Base-by-base conservation (phyloP, 805 yeast species). In the Kuraishia borneana region DNA sequence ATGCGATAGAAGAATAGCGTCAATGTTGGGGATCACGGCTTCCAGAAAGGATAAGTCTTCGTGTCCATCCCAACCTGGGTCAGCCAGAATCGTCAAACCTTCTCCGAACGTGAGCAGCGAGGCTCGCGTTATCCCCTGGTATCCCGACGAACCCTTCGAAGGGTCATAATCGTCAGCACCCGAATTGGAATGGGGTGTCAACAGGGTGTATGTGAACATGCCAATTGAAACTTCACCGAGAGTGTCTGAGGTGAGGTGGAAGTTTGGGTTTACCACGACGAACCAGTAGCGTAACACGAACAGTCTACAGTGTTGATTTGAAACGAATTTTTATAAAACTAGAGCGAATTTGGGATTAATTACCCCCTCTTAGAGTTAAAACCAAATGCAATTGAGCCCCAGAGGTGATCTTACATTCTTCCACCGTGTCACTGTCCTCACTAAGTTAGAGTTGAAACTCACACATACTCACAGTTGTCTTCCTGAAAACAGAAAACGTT, bases 351-450 rank as follows among this genome's bases (percentile, higher is more conserved):
- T n/a, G n/a, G n/a, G n/a, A n/a, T 21, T 34, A 51, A 32, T 37
- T 36, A 13, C 97, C 97, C 2, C 98, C 98, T 57, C 97, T 77
- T 35, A 89, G 71, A 2, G 97, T 89, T 46, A 89, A 63, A 13
- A 92, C 97, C 48, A 89, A 67, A 59, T 89, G 96, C 46, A 89
- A 64, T 34, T 85, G 84, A 29, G 89, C 72, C 9, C 96, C 97
- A 2, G 94, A 82, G 36, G 65, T 74, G 26, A 89, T 69, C n/a
- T 83, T 83, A 40, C 83, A 79, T 35, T 68, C 73, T 32, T 65
- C 73, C 5, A 85, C 75, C 2, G 92, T 73, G 47, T 73, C 66
- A 17, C 80, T 83, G 52, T 89, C 97, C 45, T 81, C 80, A 57
- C 74, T 67, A 21, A 7, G 17, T 12, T 20, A 4, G 17, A 29